phyloP scores from a whole-genome alignment of 2,329 filamentous ascomycete species.

The Fusarium musae region DNA sequence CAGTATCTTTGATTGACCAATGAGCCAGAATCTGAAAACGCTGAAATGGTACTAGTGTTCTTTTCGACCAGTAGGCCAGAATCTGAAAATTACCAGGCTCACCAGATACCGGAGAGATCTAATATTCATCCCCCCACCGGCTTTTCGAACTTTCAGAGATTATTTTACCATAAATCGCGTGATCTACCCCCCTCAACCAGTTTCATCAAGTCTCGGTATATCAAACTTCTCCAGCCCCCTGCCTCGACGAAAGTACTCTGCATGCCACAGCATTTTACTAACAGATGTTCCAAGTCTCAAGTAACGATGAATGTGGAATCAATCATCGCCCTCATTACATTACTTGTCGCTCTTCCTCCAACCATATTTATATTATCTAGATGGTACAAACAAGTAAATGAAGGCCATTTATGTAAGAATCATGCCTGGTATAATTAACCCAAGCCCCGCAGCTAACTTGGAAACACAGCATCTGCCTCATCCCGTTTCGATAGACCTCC shows the following conservation, averaged over 20 bases:
- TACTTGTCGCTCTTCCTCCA: neutral
- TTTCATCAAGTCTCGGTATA: too few relatives aligned
- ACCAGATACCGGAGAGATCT: too few relatives aligned
- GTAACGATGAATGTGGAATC: neutral
- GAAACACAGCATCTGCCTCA: accelerated
- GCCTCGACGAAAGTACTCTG: too few relatives aligned
- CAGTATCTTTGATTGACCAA: neutral
- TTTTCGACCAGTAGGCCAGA: neutral
- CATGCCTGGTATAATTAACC: accelerated
- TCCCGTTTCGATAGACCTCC: accelerated
- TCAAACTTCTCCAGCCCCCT: too few relatives aligned
- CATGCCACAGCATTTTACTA: neutral
- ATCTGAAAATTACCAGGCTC: accelerated
- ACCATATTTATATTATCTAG: neutral
- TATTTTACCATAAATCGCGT: too few relatives aligned
- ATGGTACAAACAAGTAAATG: neutral
- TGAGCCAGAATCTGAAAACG: neutral
- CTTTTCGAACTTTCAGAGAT: too few relatives aligned
- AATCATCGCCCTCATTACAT: neutral
- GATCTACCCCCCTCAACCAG: too few relatives aligned
- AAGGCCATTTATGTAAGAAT: neutral
- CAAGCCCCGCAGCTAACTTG: neutral
- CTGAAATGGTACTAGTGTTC: too few relatives aligned
- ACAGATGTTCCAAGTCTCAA: accelerated
- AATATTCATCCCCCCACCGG: too few relatives aligned